Conservation (phyloP, 768 basidiomycete species). For the Suillus subalutaceus region DNA sequence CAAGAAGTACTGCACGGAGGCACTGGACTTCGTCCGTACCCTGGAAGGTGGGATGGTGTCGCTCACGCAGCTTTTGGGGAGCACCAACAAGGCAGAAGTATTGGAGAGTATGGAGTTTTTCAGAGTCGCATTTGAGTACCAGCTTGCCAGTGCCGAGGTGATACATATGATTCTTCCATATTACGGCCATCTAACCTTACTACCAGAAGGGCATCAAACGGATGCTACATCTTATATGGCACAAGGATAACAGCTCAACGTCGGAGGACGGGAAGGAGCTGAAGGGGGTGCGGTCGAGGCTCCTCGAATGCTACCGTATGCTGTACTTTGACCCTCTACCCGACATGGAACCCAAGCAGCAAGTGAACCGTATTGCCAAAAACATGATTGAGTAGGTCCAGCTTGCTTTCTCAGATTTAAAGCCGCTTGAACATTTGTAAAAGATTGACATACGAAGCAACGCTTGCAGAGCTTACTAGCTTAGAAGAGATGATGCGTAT, state of each 20-base stretch:
- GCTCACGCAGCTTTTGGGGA: conserved; percentile 79
- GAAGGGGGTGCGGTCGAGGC: conserved; percentile 83
- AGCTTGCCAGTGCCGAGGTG: conserved; percentile 79
- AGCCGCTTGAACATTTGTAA: conserved; percentile 4
- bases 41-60: conserved; percentile 70
- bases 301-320: conserved; percentile 86
- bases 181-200: conserved; percentile 11
- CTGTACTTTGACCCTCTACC: conserved; percentile 88
- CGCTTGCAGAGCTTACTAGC: conserved; percentile 92
- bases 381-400: conserved; percentile 90
- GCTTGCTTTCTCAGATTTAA: not conserved
- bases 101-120: conserved; percentile 91
- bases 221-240: conserved; percentile 98
- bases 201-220: conserved; percentile 83
- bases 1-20: conserved; percentile 88
- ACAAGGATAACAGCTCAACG: conserved; percentile 86
- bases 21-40: conserved; percentile 76
- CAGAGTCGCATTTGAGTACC: conserved; percentile 77
- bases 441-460: conserved; percentile 90
- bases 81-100: conserved; percentile 83
- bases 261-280: conserved; percentile 77
- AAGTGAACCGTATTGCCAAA: conserved; percentile 90
- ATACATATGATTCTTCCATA: conserved; percentile 14
- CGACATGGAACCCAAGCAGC: conserved; percentile 77
- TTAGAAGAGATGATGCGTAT: conserved; percentile 96